A percentile compares a stretch with the other conserved stretches of the same genome.
Evolutionary conservation across 768 basidiomycete species (phyloP).

Genomic region (Russula ochroleuca): DNA sequence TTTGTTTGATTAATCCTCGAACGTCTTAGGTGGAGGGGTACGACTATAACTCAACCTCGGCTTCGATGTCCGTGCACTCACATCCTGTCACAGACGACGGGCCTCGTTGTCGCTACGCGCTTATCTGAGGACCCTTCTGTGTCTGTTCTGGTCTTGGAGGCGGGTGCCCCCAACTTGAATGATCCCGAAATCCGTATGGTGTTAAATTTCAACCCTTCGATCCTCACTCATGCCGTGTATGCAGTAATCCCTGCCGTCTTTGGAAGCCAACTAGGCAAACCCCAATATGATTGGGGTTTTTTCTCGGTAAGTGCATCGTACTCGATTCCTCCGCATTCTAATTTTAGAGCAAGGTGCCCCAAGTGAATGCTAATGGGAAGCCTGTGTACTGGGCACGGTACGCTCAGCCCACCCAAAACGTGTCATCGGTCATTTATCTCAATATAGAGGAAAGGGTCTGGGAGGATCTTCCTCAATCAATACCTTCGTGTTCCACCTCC

Average conservation of each 20-base stretch:
- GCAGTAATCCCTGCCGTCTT: neutral
- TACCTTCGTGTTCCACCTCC: conserved; percentile 23
- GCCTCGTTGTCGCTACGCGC: no score
- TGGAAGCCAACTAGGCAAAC: neutral
- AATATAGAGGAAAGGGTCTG: conserved; percentile 30
- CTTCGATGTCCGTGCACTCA: neutral
- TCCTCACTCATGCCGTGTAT: neutral
- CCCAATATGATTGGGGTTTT: conserved; percentile 22
- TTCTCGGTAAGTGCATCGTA: neutral
- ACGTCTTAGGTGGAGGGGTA: conserved; percentile 21
- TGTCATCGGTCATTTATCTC: neutral
- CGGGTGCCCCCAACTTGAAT: no score
- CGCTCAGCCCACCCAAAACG: no score
- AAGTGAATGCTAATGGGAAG: neutral
- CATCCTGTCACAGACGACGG: conserved; percentile 7
- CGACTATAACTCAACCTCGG: neutral
- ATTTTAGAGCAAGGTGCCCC: conserved; percentile 13
- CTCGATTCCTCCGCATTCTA: neutral
- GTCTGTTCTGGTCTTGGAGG: no score
- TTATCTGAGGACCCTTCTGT: no score
- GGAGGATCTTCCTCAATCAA: conserved; percentile 30
- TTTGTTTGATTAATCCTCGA: neutral
- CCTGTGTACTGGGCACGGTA: conserved; percentile 8
- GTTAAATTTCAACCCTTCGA: no score
- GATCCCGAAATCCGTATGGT: conserved; percentile 17